Conservation (phyloP, 1,139 yeast genomes). For the Hyphopichia khmerensis region DNA sequence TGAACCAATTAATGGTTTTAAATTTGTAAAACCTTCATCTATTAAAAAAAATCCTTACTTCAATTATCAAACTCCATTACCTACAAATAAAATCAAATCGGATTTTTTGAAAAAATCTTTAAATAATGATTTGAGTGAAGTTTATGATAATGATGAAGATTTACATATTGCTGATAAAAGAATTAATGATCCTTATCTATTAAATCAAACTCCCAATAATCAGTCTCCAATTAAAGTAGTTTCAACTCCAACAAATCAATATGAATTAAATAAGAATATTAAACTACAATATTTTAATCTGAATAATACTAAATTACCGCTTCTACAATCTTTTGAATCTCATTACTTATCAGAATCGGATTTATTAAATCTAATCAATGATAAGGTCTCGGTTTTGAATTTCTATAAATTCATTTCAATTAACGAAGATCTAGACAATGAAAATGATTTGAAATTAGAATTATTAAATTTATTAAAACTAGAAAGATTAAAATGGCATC, state of each 20-base stretch:
- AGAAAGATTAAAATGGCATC: conserved; percentile 70
- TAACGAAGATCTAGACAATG: conserved; percentile 11
- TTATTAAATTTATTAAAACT: conserved; percentile 30
- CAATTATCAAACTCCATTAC: conserved; percentile 22
- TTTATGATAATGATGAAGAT: conserved; percentile 23
- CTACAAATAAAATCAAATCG: conserved; percentile 5
- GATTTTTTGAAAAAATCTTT: conserved; percentile 13
- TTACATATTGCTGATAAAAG: conserved; percentile 43
- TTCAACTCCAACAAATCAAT: not conserved
- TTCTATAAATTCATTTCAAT: conserved; percentile 21
- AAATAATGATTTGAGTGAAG: conserved; percentile 8
- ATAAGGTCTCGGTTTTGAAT: conserved; percentile 17
- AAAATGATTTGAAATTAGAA: not conserved
- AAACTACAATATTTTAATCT: conserved; percentile 13
- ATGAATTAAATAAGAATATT: conserved; percentile 3
- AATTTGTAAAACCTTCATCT: conserved; percentile 25
- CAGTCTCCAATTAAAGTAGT: not conserved
- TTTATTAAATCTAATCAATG: conserved; percentile 21
- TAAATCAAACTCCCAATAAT: not conserved
- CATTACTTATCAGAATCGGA: conserved; percentile 8
- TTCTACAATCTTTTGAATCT: conserved; percentile 14
- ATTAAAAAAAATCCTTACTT: conserved; percentile 6
- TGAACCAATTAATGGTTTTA: conserved; percentile 32
- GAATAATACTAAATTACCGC: conserved; percentile 17
- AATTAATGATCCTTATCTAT: conserved; percentile 40